Evolutionary conservation across 2,329 filamentous ascomycete genomes (phyloP).

Genomic region (Nemania sp.): DNA sequence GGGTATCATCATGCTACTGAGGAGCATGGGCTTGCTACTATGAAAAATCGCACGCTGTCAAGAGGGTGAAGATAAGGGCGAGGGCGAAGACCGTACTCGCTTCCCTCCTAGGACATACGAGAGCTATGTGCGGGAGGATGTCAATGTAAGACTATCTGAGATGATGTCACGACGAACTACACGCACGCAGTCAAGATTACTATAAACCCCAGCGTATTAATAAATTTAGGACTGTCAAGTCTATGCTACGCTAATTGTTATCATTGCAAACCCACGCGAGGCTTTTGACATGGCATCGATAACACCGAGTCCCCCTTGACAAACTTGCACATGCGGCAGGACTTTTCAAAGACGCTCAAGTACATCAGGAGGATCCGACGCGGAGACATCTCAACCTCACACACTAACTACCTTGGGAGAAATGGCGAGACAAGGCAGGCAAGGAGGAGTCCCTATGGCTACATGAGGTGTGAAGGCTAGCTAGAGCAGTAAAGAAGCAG

Average conservation of each 20-base stretch:
- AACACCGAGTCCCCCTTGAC: slow-evolving; percentile 6
- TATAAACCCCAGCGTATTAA: slow-evolving; percentile 18
- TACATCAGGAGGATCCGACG: slow-evolving; percentile 24
- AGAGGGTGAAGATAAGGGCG: background rate
- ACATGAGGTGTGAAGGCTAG: no score
- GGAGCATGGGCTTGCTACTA: slow-evolving; percentile 7
- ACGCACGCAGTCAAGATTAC: slow-evolving; percentile 2
- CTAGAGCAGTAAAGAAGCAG: no score
- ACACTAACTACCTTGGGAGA: no score
- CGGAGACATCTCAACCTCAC: background rate
- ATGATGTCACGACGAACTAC: slow-evolving; percentile 11
- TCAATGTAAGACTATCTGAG: background rate
- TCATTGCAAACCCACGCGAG: background rate
- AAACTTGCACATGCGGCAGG: slow-evolving; percentile 17
- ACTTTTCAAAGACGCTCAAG: slow-evolving; percentile 25
- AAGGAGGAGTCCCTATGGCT: no score
- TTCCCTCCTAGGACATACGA: slow-evolving; percentile 6
- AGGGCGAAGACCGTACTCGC: background rate
- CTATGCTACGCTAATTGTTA: background rate
- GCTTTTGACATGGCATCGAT: background rate
- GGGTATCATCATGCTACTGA: background rate
- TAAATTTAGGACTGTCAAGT: slow-evolving; percentile 2
- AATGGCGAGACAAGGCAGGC: no score
- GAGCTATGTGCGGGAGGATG: slow-evolving; percentile 12
- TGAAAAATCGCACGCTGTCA: background rate